These are phyloP conservation scores for Pyrenula aspistea DNA, from an alignment of 495 filamentous ascomycete genomes.

Conservation along the genomic window DNA sequence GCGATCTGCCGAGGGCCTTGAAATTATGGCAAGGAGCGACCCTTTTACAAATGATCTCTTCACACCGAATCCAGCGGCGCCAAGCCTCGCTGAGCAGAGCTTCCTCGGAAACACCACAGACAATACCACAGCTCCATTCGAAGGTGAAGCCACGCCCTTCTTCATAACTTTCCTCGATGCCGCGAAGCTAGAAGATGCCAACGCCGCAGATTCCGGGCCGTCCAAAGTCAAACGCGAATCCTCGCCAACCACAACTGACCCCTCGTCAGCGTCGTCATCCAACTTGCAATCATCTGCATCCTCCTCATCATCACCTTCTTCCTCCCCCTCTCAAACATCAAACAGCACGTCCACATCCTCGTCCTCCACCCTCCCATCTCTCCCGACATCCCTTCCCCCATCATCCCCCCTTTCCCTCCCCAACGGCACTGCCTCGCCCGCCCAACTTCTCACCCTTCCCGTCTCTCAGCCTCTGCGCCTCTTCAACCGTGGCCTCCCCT, in stretches of 20 bases:
- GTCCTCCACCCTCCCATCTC: slow-evolving; percentile 45
- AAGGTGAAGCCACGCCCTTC: slow-evolving; percentile 41
- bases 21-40: slow-evolving; percentile 2
- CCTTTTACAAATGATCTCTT: slow-evolving; percentile 21
- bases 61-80: slow-evolving; percentile 48
- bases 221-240: background rate
- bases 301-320: slow-evolving; percentile 7
- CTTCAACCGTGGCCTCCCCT: slow-evolving; percentile 65
- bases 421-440: slow-evolving; percentile 61
- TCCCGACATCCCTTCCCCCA: slow-evolving; percentile 36
- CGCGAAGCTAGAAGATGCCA: slow-evolving; percentile 2
- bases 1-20: slow-evolving; percentile 4
- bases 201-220: slow-evolving; percentile 6
- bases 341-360: slow-evolving; percentile 21
- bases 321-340: background rate
- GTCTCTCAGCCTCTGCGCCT: slow-evolving; percentile 70
- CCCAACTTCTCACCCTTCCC: slow-evolving; percentile 55
- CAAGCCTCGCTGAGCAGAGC: slow-evolving; percentile 51
- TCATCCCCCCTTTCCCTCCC: slow-evolving; percentile 1
- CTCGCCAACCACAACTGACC: background rate
- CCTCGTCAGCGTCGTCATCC: background rate
- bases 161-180: slow-evolving; percentile 29
- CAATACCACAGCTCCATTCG: slow-evolving; percentile 41
- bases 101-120: slow-evolving; percentile 85
- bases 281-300: slow-evolving; percentile 11